A percentile compares a stretch with the other conserved stretches of the same genome.
phyloP scores from a whole-genome alignment of 441 rosid genomes.

The Theobroma grandiflorum region DNA sequence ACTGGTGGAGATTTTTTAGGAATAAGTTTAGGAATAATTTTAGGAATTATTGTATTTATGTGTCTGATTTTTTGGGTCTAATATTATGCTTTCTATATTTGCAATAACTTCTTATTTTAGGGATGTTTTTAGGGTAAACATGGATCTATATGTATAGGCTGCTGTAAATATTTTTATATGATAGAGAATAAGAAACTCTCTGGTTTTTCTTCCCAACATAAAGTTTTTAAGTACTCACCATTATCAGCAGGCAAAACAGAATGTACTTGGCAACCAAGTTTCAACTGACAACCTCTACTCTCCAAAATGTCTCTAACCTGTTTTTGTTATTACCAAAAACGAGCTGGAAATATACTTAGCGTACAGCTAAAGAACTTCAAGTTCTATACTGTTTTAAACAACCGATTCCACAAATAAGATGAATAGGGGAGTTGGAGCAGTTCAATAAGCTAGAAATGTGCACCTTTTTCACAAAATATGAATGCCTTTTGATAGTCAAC shows the following conservation, averaged over 20 bases:
- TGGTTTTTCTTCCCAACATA: too few relatives aligned
- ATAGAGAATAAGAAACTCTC: too few relatives aligned
- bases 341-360: background rate
- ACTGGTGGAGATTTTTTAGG: too few relatives aligned
- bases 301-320: constrained; percentile 75
- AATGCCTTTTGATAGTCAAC: constrained; percentile 73
- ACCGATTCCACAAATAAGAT: background rate
- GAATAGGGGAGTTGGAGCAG: background rate
- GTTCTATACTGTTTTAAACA: background rate
- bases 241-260: constrained; percentile 53
- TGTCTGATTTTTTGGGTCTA: too few relatives aligned
- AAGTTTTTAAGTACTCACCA: constrained; percentile 52
- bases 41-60: too few relatives aligned
- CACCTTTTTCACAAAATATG: constrained; percentile 82
- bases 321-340: background rate
- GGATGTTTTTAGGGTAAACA: too few relatives aligned
- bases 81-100: too few relatives aligned
- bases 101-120: too few relatives aligned
- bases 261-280: constrained; percentile 54
- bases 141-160: too few relatives aligned
- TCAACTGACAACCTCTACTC: constrained; percentile 66
- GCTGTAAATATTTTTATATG: too few relatives aligned
- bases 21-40: too few relatives aligned
- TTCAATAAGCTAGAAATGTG: background rate
- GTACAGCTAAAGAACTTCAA: background rate